A percentile compares a stretch with the other conserved stretches of the same genome.
These are phyloP conservation scores for Candida taoyuanica DNA, from an alignment of 805 yeast genomes.

Conservation along the genomic window DNA sequence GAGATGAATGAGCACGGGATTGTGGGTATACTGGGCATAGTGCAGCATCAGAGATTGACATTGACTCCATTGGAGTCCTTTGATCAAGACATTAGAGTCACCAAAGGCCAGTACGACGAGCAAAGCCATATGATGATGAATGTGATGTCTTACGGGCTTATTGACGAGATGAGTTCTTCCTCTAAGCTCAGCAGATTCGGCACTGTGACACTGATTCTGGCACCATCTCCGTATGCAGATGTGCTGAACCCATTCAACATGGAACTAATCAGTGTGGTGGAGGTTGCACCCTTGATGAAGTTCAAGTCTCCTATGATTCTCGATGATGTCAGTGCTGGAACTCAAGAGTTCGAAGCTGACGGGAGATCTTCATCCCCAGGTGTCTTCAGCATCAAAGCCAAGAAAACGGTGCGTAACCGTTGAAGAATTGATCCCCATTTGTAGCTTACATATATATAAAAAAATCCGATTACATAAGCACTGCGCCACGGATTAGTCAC, in stretches of 20 bases:
- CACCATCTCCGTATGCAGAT: slow-evolving; percentile 9
- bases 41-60: slow-evolving; percentile 7
- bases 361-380: no score
- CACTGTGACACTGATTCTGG: slow-evolving; percentile 15
- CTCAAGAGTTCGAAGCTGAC: no score
- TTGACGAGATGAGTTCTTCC: slow-evolving; percentile 12
- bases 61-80: slow-evolving; percentile 15
- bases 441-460: no score
- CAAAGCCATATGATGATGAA: slow-evolving; percentile 7
- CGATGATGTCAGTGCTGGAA: no score
- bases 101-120: background rate
- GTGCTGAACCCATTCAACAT: slow-evolving; percentile 5
- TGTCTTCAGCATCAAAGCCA: slow-evolving; percentile 20
- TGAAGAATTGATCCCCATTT: no score
- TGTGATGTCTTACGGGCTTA: slow-evolving; percentile 17
- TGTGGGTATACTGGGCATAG: slow-evolving; percentile 6
- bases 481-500: no score
- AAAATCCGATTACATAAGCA: no score
- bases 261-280: slow-evolving; percentile 9
- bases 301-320: slow-evolving; percentile 14
- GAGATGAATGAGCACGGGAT: slow-evolving; percentile 18
- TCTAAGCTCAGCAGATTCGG: slow-evolving; percentile 11
- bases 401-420: no score
- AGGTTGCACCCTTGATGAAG: slow-evolving; percentile 16
- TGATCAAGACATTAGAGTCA: slow-evolving; percentile 19